Conservation (phyloP, 2,329 filamentous ascomycete species). For the Neocatenulostroma microsporum region DNA sequence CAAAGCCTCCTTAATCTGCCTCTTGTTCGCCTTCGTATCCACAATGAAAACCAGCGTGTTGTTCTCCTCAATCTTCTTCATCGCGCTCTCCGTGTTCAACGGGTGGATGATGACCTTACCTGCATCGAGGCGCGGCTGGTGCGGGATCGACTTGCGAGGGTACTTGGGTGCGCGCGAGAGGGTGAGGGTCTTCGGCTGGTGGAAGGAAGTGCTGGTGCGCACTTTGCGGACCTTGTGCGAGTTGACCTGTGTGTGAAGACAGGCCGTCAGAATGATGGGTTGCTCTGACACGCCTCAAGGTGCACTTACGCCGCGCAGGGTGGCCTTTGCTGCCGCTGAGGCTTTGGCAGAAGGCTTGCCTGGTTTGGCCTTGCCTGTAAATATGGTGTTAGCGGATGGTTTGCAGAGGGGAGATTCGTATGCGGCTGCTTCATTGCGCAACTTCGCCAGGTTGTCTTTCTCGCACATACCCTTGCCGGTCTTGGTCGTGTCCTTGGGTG, state of each 20-base stretch:
- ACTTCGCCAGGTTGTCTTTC: not conserved
- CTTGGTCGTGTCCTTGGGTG: constrained; percentile 27
- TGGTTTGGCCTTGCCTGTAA: constrained; percentile 30
- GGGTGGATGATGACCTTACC: constrained; percentile 98
- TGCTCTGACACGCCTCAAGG: constrained; percentile 43
- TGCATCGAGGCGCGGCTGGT: constrained; percentile 86
- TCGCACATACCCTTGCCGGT: constrained; percentile 12
- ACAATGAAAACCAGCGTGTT: constrained; percentile 67
- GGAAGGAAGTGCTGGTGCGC: constrained; percentile 88
- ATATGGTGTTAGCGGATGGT: constrained; percentile 26
- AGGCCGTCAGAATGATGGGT: constrained; percentile 45
- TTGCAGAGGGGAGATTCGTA: constrained; percentile 7
- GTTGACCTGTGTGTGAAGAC: constrained; percentile 50
- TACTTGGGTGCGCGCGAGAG: constrained; percentile 90
- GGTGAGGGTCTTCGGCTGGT: constrained; percentile 92
- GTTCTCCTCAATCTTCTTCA: constrained; percentile 99
- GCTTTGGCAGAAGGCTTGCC: constrained; percentile 68
- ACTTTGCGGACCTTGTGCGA: constrained; percentile 89
- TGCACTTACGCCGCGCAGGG: constrained; percentile 92
- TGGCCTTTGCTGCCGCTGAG: constrained; percentile 88
- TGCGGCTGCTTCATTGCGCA: constrained; percentile 1
- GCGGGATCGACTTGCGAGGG: constrained; percentile 88
- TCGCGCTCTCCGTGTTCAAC: constrained; percentile 98
- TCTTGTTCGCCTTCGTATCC: constrained; percentile 84
- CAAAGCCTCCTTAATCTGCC: constrained; percentile 94